A percentile compares a stretch with the other conserved stretches of the same genome.
Conservation (phyloP, 805 yeast species). For the Kodamaea hsintzibuensis region DNA sequence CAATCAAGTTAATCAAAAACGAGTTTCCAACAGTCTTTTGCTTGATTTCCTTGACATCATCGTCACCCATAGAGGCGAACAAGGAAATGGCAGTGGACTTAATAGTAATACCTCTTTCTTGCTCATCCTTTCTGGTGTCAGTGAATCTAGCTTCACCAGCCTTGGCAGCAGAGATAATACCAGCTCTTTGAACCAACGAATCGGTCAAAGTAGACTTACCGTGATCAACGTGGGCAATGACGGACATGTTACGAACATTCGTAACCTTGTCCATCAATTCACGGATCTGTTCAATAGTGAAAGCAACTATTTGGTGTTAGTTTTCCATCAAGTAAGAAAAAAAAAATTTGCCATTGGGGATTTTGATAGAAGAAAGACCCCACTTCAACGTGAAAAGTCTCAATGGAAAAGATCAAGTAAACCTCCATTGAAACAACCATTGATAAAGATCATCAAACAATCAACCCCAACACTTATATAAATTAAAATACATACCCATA, state of each 20-base stretch:
- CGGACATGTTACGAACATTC: constrained; percentile 99
- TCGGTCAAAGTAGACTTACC: constrained; percentile 99
- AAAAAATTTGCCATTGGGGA: neutral
- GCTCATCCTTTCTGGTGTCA: constrained; percentile 99
- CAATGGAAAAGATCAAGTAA: no score
- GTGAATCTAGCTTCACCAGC: constrained; percentile 99
- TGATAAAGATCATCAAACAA: no score
- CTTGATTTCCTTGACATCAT: constrained; percentile 83
- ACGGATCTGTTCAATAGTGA: constrained; percentile 84
- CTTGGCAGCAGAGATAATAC: constrained; percentile 99
- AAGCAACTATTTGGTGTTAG: constrained; percentile 41
- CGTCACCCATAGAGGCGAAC: constrained; percentile 84
- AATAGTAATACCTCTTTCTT: constrained; percentile 99
- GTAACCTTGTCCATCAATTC: constrained; percentile 99
- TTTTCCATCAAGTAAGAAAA: neutral
- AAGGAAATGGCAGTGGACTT: constrained; percentile 98
- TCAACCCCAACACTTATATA: neutral
- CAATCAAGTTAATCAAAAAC: constrained; percentile 97
- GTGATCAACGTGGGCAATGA: constrained; percentile 99
- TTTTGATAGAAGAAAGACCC: neutral
- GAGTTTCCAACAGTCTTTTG: constrained; percentile 92
- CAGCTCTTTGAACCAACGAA: constrained; percentile 98
- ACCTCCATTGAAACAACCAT: no score
- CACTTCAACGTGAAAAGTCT: no score
- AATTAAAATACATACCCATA: constrained; percentile 8